Conservation (phyloP, 2,329 filamentous ascomycete genomes). For the Sporothrix variecibatus region DNA sequence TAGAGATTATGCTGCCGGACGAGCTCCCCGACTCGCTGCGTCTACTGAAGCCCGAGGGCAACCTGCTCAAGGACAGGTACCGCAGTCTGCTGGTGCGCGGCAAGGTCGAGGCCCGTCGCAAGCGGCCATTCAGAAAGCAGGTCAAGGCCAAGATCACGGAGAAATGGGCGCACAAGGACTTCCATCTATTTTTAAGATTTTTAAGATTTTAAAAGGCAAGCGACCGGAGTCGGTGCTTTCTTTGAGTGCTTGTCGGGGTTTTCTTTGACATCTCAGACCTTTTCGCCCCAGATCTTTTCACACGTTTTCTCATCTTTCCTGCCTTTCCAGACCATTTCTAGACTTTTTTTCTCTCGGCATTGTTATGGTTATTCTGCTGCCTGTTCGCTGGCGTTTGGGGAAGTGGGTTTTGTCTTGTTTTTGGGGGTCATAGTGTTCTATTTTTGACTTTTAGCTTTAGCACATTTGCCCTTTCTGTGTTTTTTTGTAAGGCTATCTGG, state of each 20-base stretch:
- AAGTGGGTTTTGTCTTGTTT: conserved; percentile 20
- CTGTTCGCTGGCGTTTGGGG: conserved; percentile 20
- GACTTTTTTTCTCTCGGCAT: conserved; percentile 3
- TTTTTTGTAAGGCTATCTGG: background rate
- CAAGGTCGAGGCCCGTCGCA: conserved; percentile 81
- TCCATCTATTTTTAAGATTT: conserved; percentile 52
- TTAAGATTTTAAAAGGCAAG: background rate
- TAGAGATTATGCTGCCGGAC: conserved; percentile 80
- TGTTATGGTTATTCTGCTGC: conserved; percentile 17
- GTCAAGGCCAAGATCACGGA: conserved; percentile 79
- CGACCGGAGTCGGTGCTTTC: background rate
- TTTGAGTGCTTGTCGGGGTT: background rate
- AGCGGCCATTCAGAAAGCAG: conserved; percentile 79
- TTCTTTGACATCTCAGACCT: background rate
- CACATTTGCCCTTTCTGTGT: background rate
- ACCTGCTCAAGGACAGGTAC: conserved; percentile 88
- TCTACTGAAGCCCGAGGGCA: conserved; percentile 90
- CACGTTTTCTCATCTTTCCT: background rate
- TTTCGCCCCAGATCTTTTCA: background rate
- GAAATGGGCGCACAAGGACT: conserved; percentile 99
- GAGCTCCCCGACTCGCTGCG: conserved; percentile 80
- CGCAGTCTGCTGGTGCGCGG: conserved; percentile 84
- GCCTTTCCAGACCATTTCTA: background rate
- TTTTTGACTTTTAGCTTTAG: conserved; percentile 13
- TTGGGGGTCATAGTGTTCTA: conserved; percentile 6